Conservation (phyloP, 2,329 filamentous ascomycete species). For the Dissoconium aciculare region DNA sequence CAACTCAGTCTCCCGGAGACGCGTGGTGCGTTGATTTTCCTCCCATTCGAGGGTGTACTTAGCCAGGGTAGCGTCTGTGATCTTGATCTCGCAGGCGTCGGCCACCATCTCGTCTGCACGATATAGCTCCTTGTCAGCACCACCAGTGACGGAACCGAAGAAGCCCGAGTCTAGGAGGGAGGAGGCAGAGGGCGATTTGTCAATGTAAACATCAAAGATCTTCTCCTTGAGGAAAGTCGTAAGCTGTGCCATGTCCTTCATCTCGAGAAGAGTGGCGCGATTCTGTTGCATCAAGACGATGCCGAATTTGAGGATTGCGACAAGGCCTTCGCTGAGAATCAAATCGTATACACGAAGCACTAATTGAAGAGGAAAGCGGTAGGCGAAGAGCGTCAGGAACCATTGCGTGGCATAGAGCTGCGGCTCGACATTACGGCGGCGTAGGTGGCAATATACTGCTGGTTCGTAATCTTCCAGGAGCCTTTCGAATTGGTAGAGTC, state of each 20-base stretch:
- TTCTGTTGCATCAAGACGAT: slow-evolving; percentile 97
- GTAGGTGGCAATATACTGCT: slow-evolving; percentile 84
- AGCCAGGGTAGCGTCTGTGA: slow-evolving; percentile 69
- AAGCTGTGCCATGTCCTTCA: slow-evolving; percentile 82
- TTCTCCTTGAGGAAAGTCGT: slow-evolving; percentile 87
- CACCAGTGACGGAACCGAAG: slow-evolving; percentile 83
- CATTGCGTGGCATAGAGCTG: slow-evolving; percentile 96
- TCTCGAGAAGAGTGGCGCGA: slow-evolving; percentile 55
- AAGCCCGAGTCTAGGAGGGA: slow-evolving; percentile 93
- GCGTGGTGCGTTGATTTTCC: slow-evolving; percentile 69
- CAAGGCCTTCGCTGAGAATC: slow-evolving; percentile 79
- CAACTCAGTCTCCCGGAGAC: slow-evolving; percentile 68
- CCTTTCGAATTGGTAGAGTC: slow-evolving; percentile 88
- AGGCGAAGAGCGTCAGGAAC: slow-evolving; percentile 97
- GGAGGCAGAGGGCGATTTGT: slow-evolving; percentile 78
- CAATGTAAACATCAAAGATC: slow-evolving; percentile 92
- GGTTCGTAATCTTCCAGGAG: slow-evolving; percentile 88
- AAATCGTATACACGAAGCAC: slow-evolving; percentile 94
- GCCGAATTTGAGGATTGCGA: slow-evolving; percentile 83
- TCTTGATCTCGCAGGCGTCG: slow-evolving; percentile 76
- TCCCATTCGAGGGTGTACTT: slow-evolving; percentile 80
- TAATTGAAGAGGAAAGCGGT: slow-evolving; percentile 89
- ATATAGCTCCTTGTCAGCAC: slow-evolving; percentile 87
- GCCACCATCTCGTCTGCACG: slow-evolving; percentile 84
- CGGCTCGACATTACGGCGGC: slow-evolving; percentile 70